Percentiles rank a stretch among this genome's conserved stretches.
phyloP scores from a whole-genome alignment of 116 monocot genomes.

The Phalaenopsis hybrid region DNA sequence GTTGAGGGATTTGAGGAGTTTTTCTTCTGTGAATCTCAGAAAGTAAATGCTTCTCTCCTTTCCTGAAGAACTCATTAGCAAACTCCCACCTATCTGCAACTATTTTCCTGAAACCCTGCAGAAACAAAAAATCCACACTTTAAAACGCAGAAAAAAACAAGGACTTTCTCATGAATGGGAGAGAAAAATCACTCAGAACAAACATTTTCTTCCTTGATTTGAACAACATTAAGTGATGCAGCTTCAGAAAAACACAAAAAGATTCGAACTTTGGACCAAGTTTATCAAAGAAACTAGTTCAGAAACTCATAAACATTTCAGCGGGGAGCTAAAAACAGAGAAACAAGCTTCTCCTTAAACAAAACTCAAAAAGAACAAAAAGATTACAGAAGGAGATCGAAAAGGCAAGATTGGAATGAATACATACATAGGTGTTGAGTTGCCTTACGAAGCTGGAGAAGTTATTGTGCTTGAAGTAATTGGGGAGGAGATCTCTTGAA shows the following conservation, averaged over 20 bases:
- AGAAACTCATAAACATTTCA: slow-evolving; percentile 1
- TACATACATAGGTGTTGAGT: slow-evolving; percentile 84
- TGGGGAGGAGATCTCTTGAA: slow-evolving; percentile 69
- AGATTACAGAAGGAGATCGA: neutral
- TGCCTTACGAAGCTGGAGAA: slow-evolving; percentile 95
- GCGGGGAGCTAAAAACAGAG: neutral
- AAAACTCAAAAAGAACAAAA: neutral
- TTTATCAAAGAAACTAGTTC: neutral
- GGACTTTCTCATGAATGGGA: neutral
- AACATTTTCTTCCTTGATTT: neutral
- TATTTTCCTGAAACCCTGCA: slow-evolving; percentile 86
- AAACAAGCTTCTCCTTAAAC: neutral
- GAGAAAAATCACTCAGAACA: neutral
- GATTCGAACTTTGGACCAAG: neutral
- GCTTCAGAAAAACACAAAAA: neutral
- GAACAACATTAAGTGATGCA: neutral
- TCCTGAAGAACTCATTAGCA: slow-evolving; percentile 88
- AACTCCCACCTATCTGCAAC: slow-evolving; percentile 93
- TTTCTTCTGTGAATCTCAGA: slow-evolving; percentile 84
- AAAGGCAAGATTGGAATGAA: neutral
- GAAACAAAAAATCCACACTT: neutral
- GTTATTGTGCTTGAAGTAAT: slow-evolving; percentile 97
- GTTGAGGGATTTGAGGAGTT: slow-evolving; percentile 40
- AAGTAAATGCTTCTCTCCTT: slow-evolving; percentile 75
- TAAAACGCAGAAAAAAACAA: slow-evolving; percentile 4